Conservation (phyloP, 495 filamentous ascomycete genomes). For the Aspergillus diversus region DNA sequence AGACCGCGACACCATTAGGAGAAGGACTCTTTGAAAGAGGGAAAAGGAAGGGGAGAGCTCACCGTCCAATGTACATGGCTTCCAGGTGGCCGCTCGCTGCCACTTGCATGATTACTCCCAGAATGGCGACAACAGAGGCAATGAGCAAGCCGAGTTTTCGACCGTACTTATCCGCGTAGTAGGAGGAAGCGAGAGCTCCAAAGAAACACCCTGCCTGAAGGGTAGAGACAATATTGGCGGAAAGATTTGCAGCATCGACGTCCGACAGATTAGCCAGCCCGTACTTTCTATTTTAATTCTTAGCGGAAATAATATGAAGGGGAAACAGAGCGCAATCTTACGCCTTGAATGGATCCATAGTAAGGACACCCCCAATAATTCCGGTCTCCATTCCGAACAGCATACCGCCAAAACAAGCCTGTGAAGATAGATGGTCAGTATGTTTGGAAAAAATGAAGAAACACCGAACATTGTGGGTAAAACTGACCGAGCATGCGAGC, state of each 20-base stretch:
- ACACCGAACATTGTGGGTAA: background rate
- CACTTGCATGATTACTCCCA: constrained; percentile 68
- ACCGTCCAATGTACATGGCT: constrained; percentile 68
- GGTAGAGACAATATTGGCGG: constrained; percentile 60
- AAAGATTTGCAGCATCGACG: constrained; percentile 42
- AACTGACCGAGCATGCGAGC: constrained; percentile 67
- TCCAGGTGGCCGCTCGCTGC: constrained; percentile 55
- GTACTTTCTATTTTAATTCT: constrained; percentile 44
- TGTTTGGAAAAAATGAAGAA: background rate
- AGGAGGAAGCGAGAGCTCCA: constrained; percentile 62
- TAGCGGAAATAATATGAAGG: background rate
- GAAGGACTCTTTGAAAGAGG: background rate
- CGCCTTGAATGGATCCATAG: constrained; percentile 63
- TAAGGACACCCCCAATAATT: constrained; percentile 72
- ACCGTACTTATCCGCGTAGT: constrained; percentile 60
- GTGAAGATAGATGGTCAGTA: constrained; percentile 12
- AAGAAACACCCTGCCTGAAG: constrained; percentile 72
- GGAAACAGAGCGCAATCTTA: constrained; percentile 25
- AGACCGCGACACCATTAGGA: constrained; percentile 1
- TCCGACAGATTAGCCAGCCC: constrained; percentile 59
- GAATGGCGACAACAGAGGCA: constrained; percentile 43
- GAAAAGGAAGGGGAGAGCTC: constrained; percentile 17
- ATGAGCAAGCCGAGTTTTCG: constrained; percentile 56
- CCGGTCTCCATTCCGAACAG: constrained; percentile 70
- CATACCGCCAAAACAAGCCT: constrained; percentile 80